Evolutionary conservation across 352 stramenopile species (phyloP).

Genomic region (Saprolegnia diclina): DNA sequence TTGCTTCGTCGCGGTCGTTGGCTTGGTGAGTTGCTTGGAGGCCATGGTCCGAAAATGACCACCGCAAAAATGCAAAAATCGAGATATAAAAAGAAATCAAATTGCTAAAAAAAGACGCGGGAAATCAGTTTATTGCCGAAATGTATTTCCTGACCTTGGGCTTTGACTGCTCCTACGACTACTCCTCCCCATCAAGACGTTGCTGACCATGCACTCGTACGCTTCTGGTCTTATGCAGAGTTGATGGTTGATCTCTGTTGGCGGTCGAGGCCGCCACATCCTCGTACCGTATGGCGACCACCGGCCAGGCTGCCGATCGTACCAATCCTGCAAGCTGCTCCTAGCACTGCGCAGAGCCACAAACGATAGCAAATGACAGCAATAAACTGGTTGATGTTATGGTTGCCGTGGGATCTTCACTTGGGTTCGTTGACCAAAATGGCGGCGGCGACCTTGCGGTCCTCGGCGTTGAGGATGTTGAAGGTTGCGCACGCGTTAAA

Average conservation of each 20-base stretch:
- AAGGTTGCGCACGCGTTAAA: conserved; percentile 85
- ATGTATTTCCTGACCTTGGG: no score
- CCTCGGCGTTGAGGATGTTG: conserved; percentile 89
- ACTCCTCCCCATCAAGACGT: no score
- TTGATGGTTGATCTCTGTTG: no score
- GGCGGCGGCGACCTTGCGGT: conserved; percentile 71
- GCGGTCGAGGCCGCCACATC: no score
- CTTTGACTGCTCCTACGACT: no score
- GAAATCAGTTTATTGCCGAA: no score
- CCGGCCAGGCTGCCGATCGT: neutral
- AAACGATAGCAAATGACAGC: neutral
- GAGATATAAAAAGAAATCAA: no score
- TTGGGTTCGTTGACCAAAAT: conserved; percentile 37
- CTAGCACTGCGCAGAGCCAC: neutral
- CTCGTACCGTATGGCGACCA: no score
- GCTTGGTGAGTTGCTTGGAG: conserved; percentile 13
- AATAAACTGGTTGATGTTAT: neutral
- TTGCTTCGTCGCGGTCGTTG: neutral
- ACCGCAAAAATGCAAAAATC: no score
- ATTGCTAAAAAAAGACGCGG: no score
- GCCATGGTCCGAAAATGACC: neutral
- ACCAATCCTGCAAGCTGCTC: neutral
- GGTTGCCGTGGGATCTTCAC: neutral
- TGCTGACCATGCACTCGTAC: no score
- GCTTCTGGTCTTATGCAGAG: no score